phyloP scores from a whole-genome alignment of 306 rosid genomes.

The Coriaria nepalensis region DNA sequence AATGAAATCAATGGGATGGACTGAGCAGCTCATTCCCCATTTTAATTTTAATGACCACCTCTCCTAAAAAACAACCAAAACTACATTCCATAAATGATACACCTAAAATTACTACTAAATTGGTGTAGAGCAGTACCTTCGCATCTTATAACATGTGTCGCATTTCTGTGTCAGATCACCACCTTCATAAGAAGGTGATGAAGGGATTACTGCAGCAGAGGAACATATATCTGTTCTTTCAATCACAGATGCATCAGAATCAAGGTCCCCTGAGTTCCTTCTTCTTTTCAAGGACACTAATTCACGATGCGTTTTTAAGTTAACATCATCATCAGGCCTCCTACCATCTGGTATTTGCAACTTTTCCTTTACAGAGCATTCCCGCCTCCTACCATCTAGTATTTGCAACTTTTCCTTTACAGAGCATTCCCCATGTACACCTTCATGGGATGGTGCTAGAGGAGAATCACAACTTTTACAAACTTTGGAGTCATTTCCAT shows the following conservation, averaged over 20 bases:
- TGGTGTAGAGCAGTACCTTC: conserved; percentile 31
- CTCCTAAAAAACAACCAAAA: too few relatives aligned
- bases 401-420: conserved; percentile 15
- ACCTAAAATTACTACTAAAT: not conserved
- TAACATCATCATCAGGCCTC: conserved; percentile 10
- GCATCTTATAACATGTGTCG: conserved; percentile 26
- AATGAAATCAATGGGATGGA: too few relatives aligned
- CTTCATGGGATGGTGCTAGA: conserved; percentile 11
- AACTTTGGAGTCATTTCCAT: conserved; percentile 15
- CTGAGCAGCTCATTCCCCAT: too few relatives aligned
- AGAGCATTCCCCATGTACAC: too few relatives aligned
- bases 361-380: conserved; percentile 14
- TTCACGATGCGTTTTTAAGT: conserved; percentile 19
- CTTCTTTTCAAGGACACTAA: conserved; percentile 36
- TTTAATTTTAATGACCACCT: too few relatives aligned
- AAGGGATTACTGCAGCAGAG: conserved; percentile 15
- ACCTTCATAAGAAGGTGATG: conserved; percentile 12
- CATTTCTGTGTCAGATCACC: conserved; percentile 20
- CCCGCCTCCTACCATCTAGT: conserved; percentile 18
- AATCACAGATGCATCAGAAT: conserved; percentile 23
- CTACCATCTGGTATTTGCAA: conserved; percentile 15
- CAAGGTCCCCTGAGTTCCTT: conserved; percentile 22
- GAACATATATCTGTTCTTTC: conserved; percentile 25
- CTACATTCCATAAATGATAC: too few relatives aligned
- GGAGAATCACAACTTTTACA: conserved; percentile 10